Base-by-base conservation (phyloP, 345 rosid genomes). In the Populus alba region DNA sequence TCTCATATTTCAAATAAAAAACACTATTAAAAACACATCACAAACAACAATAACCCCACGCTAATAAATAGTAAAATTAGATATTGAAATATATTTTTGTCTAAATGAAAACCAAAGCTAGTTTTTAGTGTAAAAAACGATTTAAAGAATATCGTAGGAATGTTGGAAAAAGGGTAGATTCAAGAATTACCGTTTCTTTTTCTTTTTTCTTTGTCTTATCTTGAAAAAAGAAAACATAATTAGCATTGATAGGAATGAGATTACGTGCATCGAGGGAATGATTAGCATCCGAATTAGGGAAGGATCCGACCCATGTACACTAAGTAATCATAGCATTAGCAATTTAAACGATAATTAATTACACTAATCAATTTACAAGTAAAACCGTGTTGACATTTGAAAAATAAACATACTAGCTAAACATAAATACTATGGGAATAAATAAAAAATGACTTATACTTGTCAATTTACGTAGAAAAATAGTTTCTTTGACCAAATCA, bases 231-330 rank as follows among this genome's bases (percentile, higher is more conserved):
- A 47, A 62, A 29, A 61, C 33, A 71, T 62, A 59, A 49, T 65
- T 72, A 49, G 43, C 33, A 59, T 25, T 49, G 41, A 6, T 53
- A 8, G 2, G 17, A 38, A 4, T 77, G 39, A 2, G 27, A 38
- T 35, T 23, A 23, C 38, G 27, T 77, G 2, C 8, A 29, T 43
- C 31, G 15, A 12, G n/a, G 41, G n/a, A 39, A 74, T 74, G 51
- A 69, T 74, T 74, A 67, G 38, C 70, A 79, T 79, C 74, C 63
- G 37, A 69, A 59, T 69, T 35, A 8, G 75, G 77, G 68, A 69
- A n/a, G 65, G 66, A 55, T 62, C 78, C 41, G 45, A 75, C 75
- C 78, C 71, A 61, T n/a, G 25, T 69, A 59, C 70, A 41, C 37
- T 8, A 7, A 29, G 33, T 23, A 77, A 35, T 75, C 8, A 51